Conservation (phyloP, 495 filamentous ascomycete species). For the Tetracladium marchalianum region DNA sequence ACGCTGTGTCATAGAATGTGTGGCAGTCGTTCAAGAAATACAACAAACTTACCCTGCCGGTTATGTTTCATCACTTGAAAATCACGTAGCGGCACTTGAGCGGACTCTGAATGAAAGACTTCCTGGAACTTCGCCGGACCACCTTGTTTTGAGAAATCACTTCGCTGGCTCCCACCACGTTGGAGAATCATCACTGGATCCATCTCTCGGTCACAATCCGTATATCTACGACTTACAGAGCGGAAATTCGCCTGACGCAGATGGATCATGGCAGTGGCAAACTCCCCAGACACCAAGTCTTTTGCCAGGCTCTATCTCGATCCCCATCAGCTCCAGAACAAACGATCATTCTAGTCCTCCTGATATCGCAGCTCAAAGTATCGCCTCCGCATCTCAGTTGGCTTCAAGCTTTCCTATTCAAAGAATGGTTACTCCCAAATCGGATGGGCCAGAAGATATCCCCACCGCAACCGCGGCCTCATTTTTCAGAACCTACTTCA, state of each 20-base stretch:
- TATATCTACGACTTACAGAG: background rate
- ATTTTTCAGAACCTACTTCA: conserved; percentile 6
- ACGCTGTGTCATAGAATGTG: background rate
- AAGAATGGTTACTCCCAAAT: background rate
- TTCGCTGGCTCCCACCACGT: background rate
- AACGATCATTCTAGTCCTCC: too few species aligned
- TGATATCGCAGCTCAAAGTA: too few species aligned
- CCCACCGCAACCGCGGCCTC: background rate
- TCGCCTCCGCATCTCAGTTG: background rate
- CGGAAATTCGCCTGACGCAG: background rate
- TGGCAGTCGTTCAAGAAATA: conserved; percentile 1
- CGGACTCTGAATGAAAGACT: background rate
- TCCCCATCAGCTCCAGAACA: too few species aligned
- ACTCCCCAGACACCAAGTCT: background rate
- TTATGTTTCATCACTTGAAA: conserved; percentile 3
- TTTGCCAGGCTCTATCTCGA: background rate
- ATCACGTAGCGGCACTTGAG: conserved; percentile 3
- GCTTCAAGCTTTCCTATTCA: background rate
- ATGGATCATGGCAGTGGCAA: background rate
- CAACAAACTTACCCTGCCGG: conserved; percentile 1
- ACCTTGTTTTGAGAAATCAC: background rate
- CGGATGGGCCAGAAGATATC: background rate
- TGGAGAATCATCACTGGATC: background rate
- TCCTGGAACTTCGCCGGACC: background rate
- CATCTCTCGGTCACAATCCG: background rate